Percentiles rank a stretch among this genome's conserved stretches.
Conservation (phyloP, 176 grass and related monocot species). For the Oryza punctata region DNA sequence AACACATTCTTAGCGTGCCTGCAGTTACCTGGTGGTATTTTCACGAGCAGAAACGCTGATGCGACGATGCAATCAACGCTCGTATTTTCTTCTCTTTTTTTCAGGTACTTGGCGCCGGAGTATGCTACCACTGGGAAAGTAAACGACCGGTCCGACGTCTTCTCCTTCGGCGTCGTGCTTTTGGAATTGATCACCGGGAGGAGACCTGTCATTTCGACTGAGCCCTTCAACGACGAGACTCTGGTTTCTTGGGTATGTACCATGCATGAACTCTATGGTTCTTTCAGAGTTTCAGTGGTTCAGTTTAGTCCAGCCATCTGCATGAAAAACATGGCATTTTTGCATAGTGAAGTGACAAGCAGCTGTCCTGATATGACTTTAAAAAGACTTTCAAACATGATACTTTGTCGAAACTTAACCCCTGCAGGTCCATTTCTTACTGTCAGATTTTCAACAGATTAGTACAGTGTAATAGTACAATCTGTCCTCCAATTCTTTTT, state of each 20-base stretch:
- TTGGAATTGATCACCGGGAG: slow-evolving; percentile 69
- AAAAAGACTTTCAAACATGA: too few species aligned
- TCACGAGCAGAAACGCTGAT: too few species aligned
- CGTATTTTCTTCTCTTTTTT: neutral
- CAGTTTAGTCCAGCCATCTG: too few species aligned
- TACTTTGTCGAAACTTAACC: neutral
- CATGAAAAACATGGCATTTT: neutral
- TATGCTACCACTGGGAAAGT: slow-evolving; percentile 60
- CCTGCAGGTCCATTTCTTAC: neutral
- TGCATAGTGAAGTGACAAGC: neutral
- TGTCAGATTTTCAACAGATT: too few species aligned
- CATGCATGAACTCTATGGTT: neutral
- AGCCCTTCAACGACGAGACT: slow-evolving; percentile 43
- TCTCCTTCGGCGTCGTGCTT: slow-evolving; percentile 70
- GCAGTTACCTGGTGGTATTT: too few species aligned
- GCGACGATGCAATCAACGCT: neutral
- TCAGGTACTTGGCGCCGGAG: slow-evolving; percentile 66
- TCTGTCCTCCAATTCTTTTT: neutral
- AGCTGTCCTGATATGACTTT: neutral
- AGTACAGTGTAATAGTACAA: neutral
- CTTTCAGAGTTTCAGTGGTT: too few species aligned
- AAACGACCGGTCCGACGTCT: slow-evolving; percentile 60
- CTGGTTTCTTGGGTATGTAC: slow-evolving; percentile 47
- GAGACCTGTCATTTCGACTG: slow-evolving; percentile 42
- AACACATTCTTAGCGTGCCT: neutral